Evolutionary conservation across 2,329 filamentous ascomycete species (phyloP), one percentile per base, ranked within the genome.

Genomic region (Epichloe aotearoae): DNA sequence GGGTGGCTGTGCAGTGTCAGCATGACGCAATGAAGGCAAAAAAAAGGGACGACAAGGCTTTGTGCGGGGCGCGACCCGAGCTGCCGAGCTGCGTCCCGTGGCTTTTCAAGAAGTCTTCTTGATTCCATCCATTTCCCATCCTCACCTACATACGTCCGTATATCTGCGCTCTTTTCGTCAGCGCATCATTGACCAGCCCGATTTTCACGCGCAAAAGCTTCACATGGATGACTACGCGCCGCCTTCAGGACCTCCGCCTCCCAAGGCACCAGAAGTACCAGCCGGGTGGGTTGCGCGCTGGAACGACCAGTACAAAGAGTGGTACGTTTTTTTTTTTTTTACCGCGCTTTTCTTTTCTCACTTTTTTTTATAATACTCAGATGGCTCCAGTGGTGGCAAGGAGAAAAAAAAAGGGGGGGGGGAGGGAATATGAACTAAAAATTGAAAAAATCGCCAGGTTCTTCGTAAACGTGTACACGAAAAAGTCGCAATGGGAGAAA

Each of bases 241-340:
- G 49, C 77, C 77, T 2, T 47, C 68, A 23, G 77, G 76, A 23
- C 77, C 77, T 45, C 76, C 77, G 57, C 77, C 77, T 47, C 77
- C 76, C 55, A 74, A 70, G 62, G 75, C 77, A 1, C 88, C 87
- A 2, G 84, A 86, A 60, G 69, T 72, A 7, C 69, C 69, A 50
- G 61, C 66, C 33, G 89, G 89, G 59, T 96, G 88, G 86, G 82
- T 86, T 62, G 84, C 84, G 11, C 79, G 88, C 56, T 95, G 83
- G 79, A 93, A 95, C 66, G 81, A 85, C 0, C 82, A 93, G 62
- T 95, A 95, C 72, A 84, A 84, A 61, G 84, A 93, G 76, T 95
- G 87, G 83, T 82, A 30, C 42, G 49, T 48, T 20, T 17, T 26
- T 30, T 50, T 23, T 33, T 23, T 10, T 19, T n/a, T 14, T 11